These are phyloP conservation scores for Coemansia sp. DNA, from an alignment of 192 early-diverging fungal species.

Conservation along the genomic window DNA sequence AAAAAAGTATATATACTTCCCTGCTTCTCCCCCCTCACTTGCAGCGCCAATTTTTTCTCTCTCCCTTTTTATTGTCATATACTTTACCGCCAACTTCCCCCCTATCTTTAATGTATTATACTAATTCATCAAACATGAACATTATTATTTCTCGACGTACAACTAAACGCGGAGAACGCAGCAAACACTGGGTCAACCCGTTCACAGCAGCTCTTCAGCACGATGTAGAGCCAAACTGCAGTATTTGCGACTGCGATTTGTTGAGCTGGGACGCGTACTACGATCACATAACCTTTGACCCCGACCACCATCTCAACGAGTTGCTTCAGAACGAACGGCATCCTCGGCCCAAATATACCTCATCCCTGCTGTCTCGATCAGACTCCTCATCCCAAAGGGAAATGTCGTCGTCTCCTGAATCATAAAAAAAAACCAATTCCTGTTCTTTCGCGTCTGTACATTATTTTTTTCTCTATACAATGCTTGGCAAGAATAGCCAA, in stretches of 20 bases:
- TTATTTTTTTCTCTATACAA: no score
- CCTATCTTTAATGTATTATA: no score
- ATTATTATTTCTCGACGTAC: no score
- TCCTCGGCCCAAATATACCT: slow-evolving; percentile 3
- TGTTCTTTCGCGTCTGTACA: neutral
- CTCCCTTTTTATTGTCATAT: no score
- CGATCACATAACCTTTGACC: slow-evolving; percentile 47
- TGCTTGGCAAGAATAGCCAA: no score
- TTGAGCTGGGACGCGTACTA: slow-evolving; percentile 41
- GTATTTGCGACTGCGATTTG: slow-evolving; percentile 28
- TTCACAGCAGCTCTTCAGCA: slow-evolving; percentile 8
- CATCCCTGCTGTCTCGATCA: slow-evolving; percentile 9
- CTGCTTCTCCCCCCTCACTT: no score
- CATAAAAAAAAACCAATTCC: neutral
- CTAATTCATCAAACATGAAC: no score
- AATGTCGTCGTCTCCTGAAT: slow-evolving; percentile 2
- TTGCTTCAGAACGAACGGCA: neutral
- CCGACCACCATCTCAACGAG: slow-evolving; percentile 14
- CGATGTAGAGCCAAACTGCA: slow-evolving; percentile 28
- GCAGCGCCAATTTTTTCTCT: no score
- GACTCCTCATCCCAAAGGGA: slow-evolving; percentile 6
- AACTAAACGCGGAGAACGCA: neutral
- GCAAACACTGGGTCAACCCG: slow-evolving; percentile 15
- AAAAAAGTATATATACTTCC: no score
- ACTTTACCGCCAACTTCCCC: no score